Conservation (phyloP, 208 protist species). For the Lotmaria passim region DNA sequence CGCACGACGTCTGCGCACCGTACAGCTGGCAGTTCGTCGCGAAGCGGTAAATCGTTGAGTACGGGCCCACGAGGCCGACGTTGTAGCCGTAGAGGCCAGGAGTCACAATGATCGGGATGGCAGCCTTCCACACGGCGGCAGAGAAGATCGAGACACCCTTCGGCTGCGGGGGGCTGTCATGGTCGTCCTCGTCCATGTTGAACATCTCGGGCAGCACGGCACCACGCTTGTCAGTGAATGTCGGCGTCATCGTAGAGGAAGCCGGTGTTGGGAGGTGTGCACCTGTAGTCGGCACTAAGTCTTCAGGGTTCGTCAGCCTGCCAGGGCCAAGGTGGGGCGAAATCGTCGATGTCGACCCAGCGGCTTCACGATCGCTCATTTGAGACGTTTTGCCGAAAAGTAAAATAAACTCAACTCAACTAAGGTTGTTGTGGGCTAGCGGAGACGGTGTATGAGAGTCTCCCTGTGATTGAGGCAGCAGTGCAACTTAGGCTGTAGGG, state of each 20-base stretch:
- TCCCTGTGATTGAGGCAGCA: neutral
- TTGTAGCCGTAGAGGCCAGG: slow-evolving; percentile 42
- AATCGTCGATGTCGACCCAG: neutral
- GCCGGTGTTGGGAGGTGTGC: neutral
- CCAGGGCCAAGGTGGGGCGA: neutral
- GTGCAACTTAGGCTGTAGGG: too few species aligned
- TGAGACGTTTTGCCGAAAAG: too few species aligned
- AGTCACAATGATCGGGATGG: slow-evolving; percentile 33
- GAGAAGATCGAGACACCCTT: neutral
- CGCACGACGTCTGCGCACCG: slow-evolving; percentile 16
- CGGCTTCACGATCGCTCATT: neutral
- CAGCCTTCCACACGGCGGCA: slow-evolving; percentile 25
- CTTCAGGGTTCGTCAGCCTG: neutral
- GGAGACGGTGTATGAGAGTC: neutral
- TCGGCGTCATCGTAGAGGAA: neutral
- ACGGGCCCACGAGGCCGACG: slow-evolving; percentile 47
- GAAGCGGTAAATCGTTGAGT: slow-evolving; percentile 37
- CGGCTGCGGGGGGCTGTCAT: neutral
- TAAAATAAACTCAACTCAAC: too few species aligned
- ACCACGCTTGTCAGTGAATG: neutral
- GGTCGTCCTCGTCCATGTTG: neutral
- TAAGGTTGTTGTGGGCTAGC: too few species aligned
- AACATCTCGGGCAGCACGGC: neutral
- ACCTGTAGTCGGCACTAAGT: neutral
- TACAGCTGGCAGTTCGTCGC: slow-evolving; percentile 48